Conservation (phyloP, 1,284 basidiomycete species). For the Blastosporella zonata region DNA sequence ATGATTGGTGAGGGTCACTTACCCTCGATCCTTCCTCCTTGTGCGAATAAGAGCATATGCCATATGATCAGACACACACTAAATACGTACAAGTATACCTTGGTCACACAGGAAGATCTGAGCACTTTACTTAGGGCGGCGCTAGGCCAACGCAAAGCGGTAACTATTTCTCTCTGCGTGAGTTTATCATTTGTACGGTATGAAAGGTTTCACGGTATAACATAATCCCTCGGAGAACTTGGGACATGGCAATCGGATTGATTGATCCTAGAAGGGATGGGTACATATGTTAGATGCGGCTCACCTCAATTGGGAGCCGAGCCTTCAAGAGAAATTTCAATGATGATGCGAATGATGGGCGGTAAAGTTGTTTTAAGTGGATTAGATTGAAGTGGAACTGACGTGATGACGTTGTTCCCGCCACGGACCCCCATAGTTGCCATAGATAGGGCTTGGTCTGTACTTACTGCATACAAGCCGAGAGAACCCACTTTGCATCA, state of each 20-base stretch:
- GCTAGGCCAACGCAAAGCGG: neutral
- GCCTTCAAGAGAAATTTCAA: neutral
- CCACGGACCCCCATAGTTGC: neutral
- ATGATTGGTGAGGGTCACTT: conserved; percentile 5
- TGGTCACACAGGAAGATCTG: conserved; percentile 7
- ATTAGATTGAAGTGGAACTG: neutral
- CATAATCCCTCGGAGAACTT: neutral
- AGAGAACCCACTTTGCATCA: neutral
- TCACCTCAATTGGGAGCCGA: neutral
- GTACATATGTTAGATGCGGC: neutral
- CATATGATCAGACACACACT: neutral
- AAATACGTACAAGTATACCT: neutral
- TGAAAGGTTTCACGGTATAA: neutral
- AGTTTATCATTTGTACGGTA: neutral
- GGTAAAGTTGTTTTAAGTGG: neutral
- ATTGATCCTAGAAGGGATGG: neutral
- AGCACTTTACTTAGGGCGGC: neutral
- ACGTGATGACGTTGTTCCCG: neutral
- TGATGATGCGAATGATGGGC: conserved; percentile 5
- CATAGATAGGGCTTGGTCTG: neutral
- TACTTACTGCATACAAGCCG: neutral
- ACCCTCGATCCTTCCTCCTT: neutral
- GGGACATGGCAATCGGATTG: neutral
- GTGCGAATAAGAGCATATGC: neutral
- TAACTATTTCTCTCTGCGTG: neutral